These are phyloP conservation scores for Knufia fluminis DNA, from an alignment of 2,329 filamentous ascomycete species.

Conservation along the genomic window DNA sequence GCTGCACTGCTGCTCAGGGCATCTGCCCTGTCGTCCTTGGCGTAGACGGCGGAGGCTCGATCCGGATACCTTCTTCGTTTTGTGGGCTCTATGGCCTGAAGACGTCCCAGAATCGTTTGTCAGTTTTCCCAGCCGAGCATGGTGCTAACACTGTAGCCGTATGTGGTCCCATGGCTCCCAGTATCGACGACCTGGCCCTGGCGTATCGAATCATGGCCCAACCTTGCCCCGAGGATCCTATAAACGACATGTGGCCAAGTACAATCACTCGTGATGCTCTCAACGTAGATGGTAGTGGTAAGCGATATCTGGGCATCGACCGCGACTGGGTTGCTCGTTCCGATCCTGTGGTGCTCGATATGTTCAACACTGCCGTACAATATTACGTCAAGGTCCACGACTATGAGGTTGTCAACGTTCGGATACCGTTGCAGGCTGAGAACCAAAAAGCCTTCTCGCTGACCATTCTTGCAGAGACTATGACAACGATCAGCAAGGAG, in stretches of 20 bases:
- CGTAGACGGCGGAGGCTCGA: conserved; percentile 66
- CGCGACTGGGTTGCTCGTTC: conserved; percentile 61
- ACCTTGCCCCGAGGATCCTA: conserved; percentile 58
- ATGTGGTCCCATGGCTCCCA: conserved; percentile 65
- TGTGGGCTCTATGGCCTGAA: conserved; percentile 79
- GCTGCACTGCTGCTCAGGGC: conserved; percentile 59
- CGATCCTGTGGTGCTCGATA: conserved; percentile 51
- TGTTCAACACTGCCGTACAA: conserved; percentile 54
- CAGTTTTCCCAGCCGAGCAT: conserved; percentile 48
- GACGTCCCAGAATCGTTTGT: conserved; percentile 59
- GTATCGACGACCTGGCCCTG: conserved; percentile 65
- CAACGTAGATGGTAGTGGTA: conserved; percentile 21
- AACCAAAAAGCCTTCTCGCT: conserved; percentile 68
- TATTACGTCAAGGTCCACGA: conserved; percentile 35
- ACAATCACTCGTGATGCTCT: conserved; percentile 29
- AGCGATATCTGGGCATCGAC: conserved; percentile 62
- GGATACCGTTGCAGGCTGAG: conserved; percentile 52
- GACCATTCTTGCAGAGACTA: conserved; percentile 66
- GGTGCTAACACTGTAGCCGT: conserved; percentile 56
- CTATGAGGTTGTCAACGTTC: conserved; percentile 39
- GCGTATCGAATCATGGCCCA: conserved; percentile 74
- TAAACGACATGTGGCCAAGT: conserved; percentile 38
- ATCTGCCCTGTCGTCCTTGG: conserved; percentile 67
- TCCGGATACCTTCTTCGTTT: conserved; percentile 64
- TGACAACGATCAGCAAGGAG: conserved; percentile 40